Percentiles rank a stretch among this genome's conserved stretches.
Conservation (phyloP, 768 basidiomycete species). For the Nidularia sp. region DNA sequence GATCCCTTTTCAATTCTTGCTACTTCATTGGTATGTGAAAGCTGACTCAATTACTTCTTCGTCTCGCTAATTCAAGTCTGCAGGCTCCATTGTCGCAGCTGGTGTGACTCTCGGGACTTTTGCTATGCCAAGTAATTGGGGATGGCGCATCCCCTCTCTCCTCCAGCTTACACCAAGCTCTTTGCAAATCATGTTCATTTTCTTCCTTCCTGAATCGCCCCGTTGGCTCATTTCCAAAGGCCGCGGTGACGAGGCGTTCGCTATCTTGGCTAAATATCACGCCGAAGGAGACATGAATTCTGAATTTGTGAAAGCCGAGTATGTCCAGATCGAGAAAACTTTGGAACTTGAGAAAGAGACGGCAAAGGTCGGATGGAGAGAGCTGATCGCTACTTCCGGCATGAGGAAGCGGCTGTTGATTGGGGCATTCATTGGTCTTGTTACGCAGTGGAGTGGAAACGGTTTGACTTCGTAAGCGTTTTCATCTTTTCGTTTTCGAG, state of each 20-base stretch:
- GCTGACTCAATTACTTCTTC: no score
- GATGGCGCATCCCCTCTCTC: constrained; percentile 68
- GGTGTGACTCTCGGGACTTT: constrained; percentile 65
- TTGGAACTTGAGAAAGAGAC: constrained; percentile 48
- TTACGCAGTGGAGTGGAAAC: constrained; percentile 65
- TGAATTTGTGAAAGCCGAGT: constrained; percentile 57
- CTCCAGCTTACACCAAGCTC: constrained; percentile 52
- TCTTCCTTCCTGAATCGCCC: constrained; percentile 61
- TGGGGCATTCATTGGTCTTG: constrained; percentile 46
- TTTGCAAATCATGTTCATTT: constrained; percentile 52
- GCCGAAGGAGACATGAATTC: constrained; percentile 52
- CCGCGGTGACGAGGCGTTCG: constrained; percentile 41
- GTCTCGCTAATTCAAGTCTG: background rate
- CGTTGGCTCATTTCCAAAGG: constrained; percentile 61
- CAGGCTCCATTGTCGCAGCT: constrained; percentile 56
- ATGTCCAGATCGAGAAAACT: constrained; percentile 50
- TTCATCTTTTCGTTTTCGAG: background rate
- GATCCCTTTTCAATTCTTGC: constrained; percentile 60
- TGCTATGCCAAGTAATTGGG: constrained; percentile 52
- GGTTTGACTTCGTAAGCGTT: constrained; percentile 51
- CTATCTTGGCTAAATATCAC: constrained; percentile 52
- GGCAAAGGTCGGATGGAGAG: constrained; percentile 40
- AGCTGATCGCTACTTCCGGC: constrained; percentile 40
- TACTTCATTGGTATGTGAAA: constrained; percentile 56
- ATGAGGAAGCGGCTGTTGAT: constrained; percentile 51